These are phyloP conservation scores for Coemansia guatemalensis DNA, from an alignment of 192 early-diverging fungal species.

Conservation along the genomic window DNA sequence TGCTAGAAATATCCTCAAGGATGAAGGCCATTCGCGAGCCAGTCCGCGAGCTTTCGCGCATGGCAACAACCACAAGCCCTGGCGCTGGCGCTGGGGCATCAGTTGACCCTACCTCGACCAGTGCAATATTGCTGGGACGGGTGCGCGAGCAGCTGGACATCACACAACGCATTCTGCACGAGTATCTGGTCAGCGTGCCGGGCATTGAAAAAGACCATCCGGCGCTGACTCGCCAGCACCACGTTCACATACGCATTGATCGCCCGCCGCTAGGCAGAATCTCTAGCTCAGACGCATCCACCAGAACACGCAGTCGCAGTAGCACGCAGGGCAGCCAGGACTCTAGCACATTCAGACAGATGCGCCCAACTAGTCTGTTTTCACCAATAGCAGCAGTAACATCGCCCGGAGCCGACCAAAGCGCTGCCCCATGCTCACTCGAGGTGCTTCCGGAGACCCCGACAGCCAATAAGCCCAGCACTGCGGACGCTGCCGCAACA, in stretches of 20 bases:
- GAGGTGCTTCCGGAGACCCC: not conserved
- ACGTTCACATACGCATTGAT: not conserved
- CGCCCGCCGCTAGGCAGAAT: not conserved
- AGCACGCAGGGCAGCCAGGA: slow-evolving; percentile 38
- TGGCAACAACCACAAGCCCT: slow-evolving; percentile 6
- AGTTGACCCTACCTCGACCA: not conserved
- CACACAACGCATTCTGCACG: slow-evolving; percentile 25
- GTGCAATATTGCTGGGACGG: slow-evolving; percentile 13
- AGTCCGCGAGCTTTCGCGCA: slow-evolving; percentile 41
- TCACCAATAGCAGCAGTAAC: not conserved
- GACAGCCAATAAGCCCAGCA: too few species aligned
- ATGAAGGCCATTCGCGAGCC: slow-evolving; percentile 43
- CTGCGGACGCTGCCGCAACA: not conserved
- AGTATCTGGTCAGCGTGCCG: slow-evolving; percentile 28
- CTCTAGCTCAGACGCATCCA: too few species aligned
- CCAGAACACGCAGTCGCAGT: slow-evolving; percentile 24
- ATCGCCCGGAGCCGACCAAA: not conserved
- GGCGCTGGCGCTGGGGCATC: not conserved
- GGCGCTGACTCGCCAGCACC: slow-evolving; percentile 9
- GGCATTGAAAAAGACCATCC: slow-evolving; percentile 21
- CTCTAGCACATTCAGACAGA: slow-evolving; percentile 11
- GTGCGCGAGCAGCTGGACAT: slow-evolving; percentile 38
- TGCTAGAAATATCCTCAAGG: slow-evolving; percentile 37
- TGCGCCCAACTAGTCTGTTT: slow-evolving; percentile 29
- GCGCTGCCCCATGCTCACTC: too few species aligned